A percentile compares a stretch with the other conserved stretches of the same genome.
Evolutionary conservation across 495 filamentous ascomycete genomes (phyloP).

Genomic region (Penicillium cosmopolitanum): DNA sequence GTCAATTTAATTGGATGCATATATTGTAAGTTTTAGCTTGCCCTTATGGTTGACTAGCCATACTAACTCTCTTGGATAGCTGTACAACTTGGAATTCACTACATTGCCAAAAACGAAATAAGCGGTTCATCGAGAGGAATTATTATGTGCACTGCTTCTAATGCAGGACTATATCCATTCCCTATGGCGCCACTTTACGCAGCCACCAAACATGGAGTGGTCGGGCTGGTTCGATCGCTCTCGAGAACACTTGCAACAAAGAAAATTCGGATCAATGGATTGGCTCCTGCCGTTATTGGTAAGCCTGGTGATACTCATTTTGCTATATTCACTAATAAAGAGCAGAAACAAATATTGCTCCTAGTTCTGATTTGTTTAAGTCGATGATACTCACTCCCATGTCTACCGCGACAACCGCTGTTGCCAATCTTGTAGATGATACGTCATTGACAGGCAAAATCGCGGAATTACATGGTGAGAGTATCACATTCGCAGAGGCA

Average conservation of each 20-base stretch:
- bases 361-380: constrained; percentile 46
- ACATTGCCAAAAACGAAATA: constrained; percentile 51
- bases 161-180: constrained; percentile 60
- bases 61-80: constrained; percentile 28
- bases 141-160: constrained; percentile 61
- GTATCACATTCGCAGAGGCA: constrained; percentile 51
- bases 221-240: constrained; percentile 55
- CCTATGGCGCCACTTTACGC: constrained; percentile 59
- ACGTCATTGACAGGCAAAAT: constrained; percentile 46
- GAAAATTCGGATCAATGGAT: constrained; percentile 55
- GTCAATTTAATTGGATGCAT: constrained; percentile 53
- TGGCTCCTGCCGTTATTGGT: constrained; percentile 58
- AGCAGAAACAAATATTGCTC: constrained; percentile 53
- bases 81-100: constrained; percentile 54
- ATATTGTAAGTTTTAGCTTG: constrained; percentile 46
- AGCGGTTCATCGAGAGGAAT: constrained; percentile 34
- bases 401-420: constrained; percentile 49
- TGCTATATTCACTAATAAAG: neutral
- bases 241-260: constrained; percentile 39
- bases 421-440: constrained; percentile 47
- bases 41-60: neutral
- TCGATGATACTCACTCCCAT: constrained; percentile 59
- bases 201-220: constrained; percentile 53
- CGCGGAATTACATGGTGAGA: constrained; percentile 58
- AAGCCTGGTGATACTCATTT: constrained; percentile 6